Evolutionary conservation across 1,139 yeast species (phyloP).

Genomic region (Arxiozyma heterogenica): DNA sequence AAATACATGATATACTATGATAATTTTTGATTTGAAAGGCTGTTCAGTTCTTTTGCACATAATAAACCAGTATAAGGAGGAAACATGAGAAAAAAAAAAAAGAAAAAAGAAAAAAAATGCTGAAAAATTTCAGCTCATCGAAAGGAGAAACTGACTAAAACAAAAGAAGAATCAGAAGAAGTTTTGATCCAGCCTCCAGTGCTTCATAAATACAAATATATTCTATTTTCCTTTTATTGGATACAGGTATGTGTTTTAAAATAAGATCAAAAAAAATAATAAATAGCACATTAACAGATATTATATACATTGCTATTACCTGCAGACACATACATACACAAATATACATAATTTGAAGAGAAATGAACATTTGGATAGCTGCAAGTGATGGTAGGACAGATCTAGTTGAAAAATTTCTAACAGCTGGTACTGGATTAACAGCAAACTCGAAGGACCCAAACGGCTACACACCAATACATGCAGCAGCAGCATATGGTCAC

Average conservation of each 20-base stretch:
- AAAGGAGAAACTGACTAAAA: background rate
- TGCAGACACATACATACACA: too few relatives aligned
- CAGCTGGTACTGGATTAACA: slow-evolving; percentile 38
- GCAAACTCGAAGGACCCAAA: slow-evolving; percentile 78
- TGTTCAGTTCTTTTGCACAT: background rate
- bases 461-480: slow-evolving; percentile 94
- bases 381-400: slow-evolving; percentile 74
- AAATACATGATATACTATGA: too few relatives aligned
- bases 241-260: too few relatives aligned
- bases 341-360: background rate
- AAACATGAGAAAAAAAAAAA: background rate
- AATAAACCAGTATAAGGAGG: too few relatives aligned
- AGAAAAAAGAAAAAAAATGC: too few relatives aligned
- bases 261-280: too few relatives aligned
- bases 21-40: background rate
- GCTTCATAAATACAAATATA: background rate
- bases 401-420: slow-evolving; percentile 47
- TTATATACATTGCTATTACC: too few relatives aligned
- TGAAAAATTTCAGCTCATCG: background rate
- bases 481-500: slow-evolving; percentile 92
- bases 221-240: too few relatives aligned
- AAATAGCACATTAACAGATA: background rate
- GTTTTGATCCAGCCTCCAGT: background rate
- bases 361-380: slow-evolving; percentile 82
- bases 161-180: too few relatives aligned